A percentile compares a stretch with the other conserved stretches of the same genome.
These are phyloP conservation scores for Malbranchea cinnamomea DNA, from an alignment of 2,329 filamentous ascomycete genomes.

Conservation along the genomic window DNA sequence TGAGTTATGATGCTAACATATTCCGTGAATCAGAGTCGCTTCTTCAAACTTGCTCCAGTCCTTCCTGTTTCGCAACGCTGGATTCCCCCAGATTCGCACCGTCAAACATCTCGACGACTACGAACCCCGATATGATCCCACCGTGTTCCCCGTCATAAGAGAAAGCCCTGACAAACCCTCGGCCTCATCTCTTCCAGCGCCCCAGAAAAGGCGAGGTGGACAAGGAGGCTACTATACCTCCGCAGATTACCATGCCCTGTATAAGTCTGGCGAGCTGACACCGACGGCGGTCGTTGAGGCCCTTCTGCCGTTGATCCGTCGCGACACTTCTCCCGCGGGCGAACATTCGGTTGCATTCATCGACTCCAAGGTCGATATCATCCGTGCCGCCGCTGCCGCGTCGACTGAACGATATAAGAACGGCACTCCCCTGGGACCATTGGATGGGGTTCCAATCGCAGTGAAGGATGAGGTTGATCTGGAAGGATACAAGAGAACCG, in stretches of 20 bases:
- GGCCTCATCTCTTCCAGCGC: slow-evolving; percentile 14
- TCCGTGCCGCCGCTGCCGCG: slow-evolving; percentile 52
- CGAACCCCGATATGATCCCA: slow-evolving; percentile 40
- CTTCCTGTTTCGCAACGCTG: slow-evolving; percentile 56
- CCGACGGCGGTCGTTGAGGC: slow-evolving; percentile 57
- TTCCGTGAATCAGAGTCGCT: slow-evolving; percentile 33
- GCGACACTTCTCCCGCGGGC: slow-evolving; percentile 38
- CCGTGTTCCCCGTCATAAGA: slow-evolving; percentile 34
- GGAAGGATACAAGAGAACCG: slow-evolving; percentile 52
- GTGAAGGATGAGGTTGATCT: slow-evolving; percentile 71
- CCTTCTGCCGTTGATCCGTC: slow-evolving; percentile 55
- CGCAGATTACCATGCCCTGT: slow-evolving; percentile 63
- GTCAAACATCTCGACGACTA: slow-evolving; percentile 41
- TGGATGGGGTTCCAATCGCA: slow-evolving; percentile 72
- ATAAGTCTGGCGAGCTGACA: slow-evolving; percentile 53
- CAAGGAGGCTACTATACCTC: slow-evolving; percentile 48
- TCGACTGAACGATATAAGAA: slow-evolving; percentile 59
- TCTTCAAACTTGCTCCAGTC: slow-evolving; percentile 47
- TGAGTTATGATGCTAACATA: slow-evolving; percentile 7
- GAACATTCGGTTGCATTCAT: slow-evolving; percentile 60
- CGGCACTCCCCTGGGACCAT: slow-evolving; percentile 48
- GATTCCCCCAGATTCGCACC: slow-evolving; percentile 43
- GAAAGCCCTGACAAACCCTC: slow-evolving; percentile 10
- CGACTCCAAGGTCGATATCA: slow-evolving; percentile 47
- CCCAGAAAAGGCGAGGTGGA: slow-evolving; percentile 21